These are phyloP conservation scores for Populus hybrid DNA, from an alignment of 441 rosid genomes.

Conservation along the genomic window DNA sequence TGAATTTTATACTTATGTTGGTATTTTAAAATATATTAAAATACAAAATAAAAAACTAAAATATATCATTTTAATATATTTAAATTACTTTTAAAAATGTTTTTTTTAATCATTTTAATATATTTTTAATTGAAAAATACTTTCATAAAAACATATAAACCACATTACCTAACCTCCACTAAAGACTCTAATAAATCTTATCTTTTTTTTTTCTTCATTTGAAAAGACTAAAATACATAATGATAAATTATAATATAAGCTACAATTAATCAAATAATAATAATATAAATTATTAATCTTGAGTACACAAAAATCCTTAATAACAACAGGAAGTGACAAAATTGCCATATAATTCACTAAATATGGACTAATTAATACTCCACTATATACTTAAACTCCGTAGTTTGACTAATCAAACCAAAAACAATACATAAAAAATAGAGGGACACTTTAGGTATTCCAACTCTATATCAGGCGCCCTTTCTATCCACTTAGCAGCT, in stretches of 20 bases:
- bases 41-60: no score
- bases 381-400: slow-evolving; percentile 15
- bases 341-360: background rate
- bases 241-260: no score
- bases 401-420: slow-evolving; percentile 15
- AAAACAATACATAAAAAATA: background rate
- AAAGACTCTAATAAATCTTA: no score
- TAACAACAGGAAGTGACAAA: background rate
- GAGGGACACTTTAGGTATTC: background rate
- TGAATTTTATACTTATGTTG: no score
- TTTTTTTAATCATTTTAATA: no score
- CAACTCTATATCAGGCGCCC: background rate
- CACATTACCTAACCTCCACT: background rate
- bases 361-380: background rate
- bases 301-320: background rate
- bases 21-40: no score
- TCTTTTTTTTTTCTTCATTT: no score
- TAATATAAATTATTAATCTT: background rate
- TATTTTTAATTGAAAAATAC: no score
- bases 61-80: no score
- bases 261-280: background rate
- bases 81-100: no score
- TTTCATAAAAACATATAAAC: background rate
- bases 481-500: no score
- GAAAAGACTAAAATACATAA: background rate